Evolutionary conservation across 192 early-diverging fungal genomes (phyloP).

Genomic region (Coemansia nantahalensis): DNA sequence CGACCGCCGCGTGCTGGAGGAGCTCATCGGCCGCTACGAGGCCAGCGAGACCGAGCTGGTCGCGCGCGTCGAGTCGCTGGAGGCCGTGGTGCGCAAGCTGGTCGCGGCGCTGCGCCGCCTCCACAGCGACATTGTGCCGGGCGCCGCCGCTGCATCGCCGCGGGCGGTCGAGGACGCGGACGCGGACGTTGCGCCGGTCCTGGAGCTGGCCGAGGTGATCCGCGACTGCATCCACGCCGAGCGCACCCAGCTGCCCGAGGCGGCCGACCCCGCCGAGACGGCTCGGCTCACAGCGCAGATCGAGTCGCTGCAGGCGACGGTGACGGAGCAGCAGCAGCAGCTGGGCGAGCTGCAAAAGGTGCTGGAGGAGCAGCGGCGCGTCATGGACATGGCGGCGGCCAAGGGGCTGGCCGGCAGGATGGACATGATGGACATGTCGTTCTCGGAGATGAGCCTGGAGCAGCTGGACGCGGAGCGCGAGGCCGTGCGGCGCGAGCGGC

Average conservation of each 20-base stretch:
- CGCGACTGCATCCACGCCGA: constrained; percentile 8
- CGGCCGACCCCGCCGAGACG: constrained; percentile 29
- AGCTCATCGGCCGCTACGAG: constrained; percentile 35
- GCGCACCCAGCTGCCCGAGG: constrained; percentile 14
- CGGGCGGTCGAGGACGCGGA: constrained; percentile 2
- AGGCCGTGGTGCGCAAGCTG: constrained; percentile 21
- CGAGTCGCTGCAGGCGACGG: constrained; percentile 33
- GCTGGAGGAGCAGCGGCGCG: constrained; percentile 33
- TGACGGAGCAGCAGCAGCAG: constrained; percentile 18
- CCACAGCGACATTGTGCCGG: constrained; percentile 12
- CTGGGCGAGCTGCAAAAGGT: constrained; percentile 31
- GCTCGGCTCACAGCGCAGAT: constrained; percentile 55
- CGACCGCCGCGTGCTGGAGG: constrained; percentile 25
- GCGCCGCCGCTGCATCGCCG: not conserved
- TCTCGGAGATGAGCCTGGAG: constrained; percentile 52
- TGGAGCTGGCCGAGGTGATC: constrained; percentile 38
- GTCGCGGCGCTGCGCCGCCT: constrained; percentile 10
- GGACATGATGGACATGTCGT: constrained; percentile 32
- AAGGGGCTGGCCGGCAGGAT: constrained; percentile 7
- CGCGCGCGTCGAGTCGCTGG: constrained; percentile 13
- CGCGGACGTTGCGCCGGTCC: constrained; percentile 18
- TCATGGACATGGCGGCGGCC: constrained; percentile 26
- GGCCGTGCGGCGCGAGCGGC: constrained; percentile 48
- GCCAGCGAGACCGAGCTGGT: constrained; percentile 16
- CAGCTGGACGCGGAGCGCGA: constrained; percentile 49